Evolutionary conservation across 106 monocot species (phyloP), one percentile per base, ranked within the genome.

Genomic region (Ottelia alismoides): DNA sequence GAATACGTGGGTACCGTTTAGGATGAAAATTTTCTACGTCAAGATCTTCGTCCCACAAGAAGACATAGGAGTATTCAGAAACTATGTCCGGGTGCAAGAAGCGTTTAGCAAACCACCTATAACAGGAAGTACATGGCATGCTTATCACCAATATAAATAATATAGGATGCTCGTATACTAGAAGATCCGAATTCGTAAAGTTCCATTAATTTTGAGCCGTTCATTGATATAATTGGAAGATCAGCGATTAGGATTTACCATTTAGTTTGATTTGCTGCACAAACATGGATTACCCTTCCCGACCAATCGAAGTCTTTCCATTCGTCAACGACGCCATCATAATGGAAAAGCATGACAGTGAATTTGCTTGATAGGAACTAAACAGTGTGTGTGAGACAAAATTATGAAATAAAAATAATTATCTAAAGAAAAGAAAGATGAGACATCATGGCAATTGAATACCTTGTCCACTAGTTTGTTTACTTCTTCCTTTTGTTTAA

Each of bases 91-190:
- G 81, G 53, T 87, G 87, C 30, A 87, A 67, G 57, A 87, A 87
- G 3, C 87, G 68, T 65, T 87, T 87, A 28, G 81, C 81, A 69
- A 87, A 87, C 87, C 81, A 87, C 85, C 85, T 85, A 32, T 5
- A 22, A 58, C n/a, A n/a, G n/a, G n/a, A n/a, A n/a, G n/a, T n/a
- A n/a, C n/a, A n/a, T n/a, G n/a, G n/a, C n/a, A n/a, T n/a, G n/a
- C n/a, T n/a, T n/a, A n/a, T n/a, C n/a, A n/a, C n/a, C n/a, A n/a
- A n/a, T n/a, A 25, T n/a, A 53, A 53, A 16, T 1, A 65, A 11
- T 26, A 45, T 54, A 18, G 24, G 9, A 53, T 10, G 28, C 16
- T 19, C 14, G 5, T 11, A 53, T 23, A 47, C 2, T 45, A 54
- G 47, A 27, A 52, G 2, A 22, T 0, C 28, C 1, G 31, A 25